Evolutionary conservation across 2,329 filamentous ascomycete genomes (phyloP), one percentile per base, ranked within the genome.

Genomic region (Fusarium ambrosium): DNA sequence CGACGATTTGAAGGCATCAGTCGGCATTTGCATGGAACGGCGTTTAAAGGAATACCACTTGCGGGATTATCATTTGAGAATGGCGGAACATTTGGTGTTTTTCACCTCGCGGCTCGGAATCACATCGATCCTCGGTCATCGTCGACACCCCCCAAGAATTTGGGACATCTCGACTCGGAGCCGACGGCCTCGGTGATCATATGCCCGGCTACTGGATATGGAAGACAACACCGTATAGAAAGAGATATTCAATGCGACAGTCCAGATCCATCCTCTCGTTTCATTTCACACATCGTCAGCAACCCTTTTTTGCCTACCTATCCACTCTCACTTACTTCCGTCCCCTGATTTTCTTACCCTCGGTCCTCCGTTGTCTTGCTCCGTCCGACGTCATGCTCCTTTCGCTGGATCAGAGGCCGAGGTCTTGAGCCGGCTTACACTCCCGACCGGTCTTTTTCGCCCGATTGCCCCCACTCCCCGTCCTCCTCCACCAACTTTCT

Each of bases 21-120:
- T 48, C 61, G 39, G 61, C 64, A 75, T 55, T 58, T 76, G 60
- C 73, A 75, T 72, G 70, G 73, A 63, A 71, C 63, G 73, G 73
- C 73, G 73, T 75, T 76, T 48, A 69, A 71, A 60, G 73, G 73
- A 34, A 75, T 75, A 75, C 73, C 73, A 75, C 34, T 55, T 48
- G 64, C 60, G 56, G 45, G 41, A 65, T 61, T 62, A 53, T 71
- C 58, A 55, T 60, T 71, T 68, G 29, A 60, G 61, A 58, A 66
- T 45, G 62, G 51, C 62, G 51, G 13, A 45, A 20, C 14, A 67
- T 62, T 63, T 62, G 60, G 32, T 60, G 37, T n/a, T 58, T 55
- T 64, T 53, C 32, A 51, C 48, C 41, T 34, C 34, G n/a, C 62
- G 56, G 36, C 51, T 22, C 53, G 59, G 53, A 58, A 64, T 36